A percentile compares a stretch with the other conserved stretches of the same genome.
Conservation (phyloP, 1,284 basidiomycete species). For the Cryptococcus hybrid region DNA sequence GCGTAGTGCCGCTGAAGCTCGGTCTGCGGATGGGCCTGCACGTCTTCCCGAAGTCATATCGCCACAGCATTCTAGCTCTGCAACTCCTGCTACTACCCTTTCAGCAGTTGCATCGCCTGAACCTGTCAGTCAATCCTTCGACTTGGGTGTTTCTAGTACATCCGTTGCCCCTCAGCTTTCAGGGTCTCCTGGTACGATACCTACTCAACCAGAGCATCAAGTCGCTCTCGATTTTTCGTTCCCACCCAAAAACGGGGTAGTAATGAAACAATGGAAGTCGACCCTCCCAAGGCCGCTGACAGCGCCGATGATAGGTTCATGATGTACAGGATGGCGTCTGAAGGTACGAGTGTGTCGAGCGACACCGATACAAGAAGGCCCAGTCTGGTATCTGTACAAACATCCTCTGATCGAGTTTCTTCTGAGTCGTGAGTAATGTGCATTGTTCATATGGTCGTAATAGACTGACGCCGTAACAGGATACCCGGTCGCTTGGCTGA, state of each 20-base stretch:
- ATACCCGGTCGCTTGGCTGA: not conserved
- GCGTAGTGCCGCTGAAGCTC: not conserved
- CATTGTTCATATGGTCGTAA: not conserved
- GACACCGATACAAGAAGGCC: slow-evolving; percentile 18
- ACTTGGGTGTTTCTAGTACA: not conserved
- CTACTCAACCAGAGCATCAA: not conserved
- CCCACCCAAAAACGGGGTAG: not conserved
- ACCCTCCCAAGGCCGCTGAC: not conserved
- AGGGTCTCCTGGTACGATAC: slow-evolving; percentile 1
- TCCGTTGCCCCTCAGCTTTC: not conserved
- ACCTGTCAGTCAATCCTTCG: not conserved
- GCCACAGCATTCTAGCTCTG: not conserved
- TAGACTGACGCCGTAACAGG: not conserved
- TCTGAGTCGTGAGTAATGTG: slow-evolving; percentile 17
- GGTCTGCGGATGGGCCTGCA: not conserved
- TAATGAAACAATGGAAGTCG: slow-evolving; percentile 18
- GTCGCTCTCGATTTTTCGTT: not conserved
- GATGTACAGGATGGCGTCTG: not conserved
- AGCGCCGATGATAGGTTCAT: not conserved
- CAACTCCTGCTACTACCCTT: not conserved
- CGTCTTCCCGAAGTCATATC: not conserved
- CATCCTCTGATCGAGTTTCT: slow-evolving; percentile 15
- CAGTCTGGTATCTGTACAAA: slow-evolving; percentile 15
- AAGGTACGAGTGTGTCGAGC: slow-evolving; percentile 5
- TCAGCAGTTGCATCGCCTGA: not conserved